Conservation (phyloP, 495 filamentous ascomycete species). For the Corynascus novoguineensis region DNA sequence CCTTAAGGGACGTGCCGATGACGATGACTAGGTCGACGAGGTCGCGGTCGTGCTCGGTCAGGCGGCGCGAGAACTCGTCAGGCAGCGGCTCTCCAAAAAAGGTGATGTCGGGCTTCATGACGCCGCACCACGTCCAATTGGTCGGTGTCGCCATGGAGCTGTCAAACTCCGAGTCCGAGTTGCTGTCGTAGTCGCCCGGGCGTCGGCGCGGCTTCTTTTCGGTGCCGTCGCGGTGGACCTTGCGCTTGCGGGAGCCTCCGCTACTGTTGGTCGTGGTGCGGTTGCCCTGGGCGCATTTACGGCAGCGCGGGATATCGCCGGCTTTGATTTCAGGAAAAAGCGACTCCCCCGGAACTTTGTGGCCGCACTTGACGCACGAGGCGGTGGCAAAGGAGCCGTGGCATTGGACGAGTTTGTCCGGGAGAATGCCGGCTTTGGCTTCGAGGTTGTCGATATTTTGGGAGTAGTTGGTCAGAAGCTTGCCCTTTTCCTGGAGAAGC, state of each 20-base stretch:
- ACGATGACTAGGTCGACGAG: slow-evolving; percentile 88
- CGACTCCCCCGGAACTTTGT: slow-evolving; percentile 65
- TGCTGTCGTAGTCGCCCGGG: slow-evolving; percentile 56
- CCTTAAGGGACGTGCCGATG: slow-evolving; percentile 94
- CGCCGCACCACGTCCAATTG: slow-evolving; percentile 47
- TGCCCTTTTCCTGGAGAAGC: slow-evolving; percentile 85
- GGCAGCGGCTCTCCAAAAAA: slow-evolving; percentile 94
- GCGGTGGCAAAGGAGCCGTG: slow-evolving; percentile 94
- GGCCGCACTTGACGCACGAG: slow-evolving; percentile 75
- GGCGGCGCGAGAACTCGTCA: slow-evolving; percentile 71
- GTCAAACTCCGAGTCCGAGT: slow-evolving; percentile 65
- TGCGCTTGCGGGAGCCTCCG: slow-evolving; percentile 56
- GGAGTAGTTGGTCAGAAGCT: slow-evolving; percentile 92
- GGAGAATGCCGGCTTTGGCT: slow-evolving; percentile 71
- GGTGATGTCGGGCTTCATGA: slow-evolving; percentile 99
- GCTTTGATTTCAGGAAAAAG: slow-evolving; percentile 76
- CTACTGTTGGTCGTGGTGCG: slow-evolving; percentile 30
- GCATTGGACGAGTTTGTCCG: slow-evolving; percentile 88
- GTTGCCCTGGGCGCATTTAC: slow-evolving; percentile 50
- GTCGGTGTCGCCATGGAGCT: slow-evolving; percentile 44
- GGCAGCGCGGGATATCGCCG: slow-evolving; percentile 62
- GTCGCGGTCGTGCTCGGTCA: slow-evolving; percentile 72
- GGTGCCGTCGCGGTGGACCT: slow-evolving; percentile 59
- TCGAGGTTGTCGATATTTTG: slow-evolving; percentile 99
- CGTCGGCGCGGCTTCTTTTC: slow-evolving; percentile 56